Evolutionary conservation across 2,329 filamentous ascomycete species (phyloP), one percentile per base, ranked within the genome.

Genomic region (Leptographium wingfieldii): DNA sequence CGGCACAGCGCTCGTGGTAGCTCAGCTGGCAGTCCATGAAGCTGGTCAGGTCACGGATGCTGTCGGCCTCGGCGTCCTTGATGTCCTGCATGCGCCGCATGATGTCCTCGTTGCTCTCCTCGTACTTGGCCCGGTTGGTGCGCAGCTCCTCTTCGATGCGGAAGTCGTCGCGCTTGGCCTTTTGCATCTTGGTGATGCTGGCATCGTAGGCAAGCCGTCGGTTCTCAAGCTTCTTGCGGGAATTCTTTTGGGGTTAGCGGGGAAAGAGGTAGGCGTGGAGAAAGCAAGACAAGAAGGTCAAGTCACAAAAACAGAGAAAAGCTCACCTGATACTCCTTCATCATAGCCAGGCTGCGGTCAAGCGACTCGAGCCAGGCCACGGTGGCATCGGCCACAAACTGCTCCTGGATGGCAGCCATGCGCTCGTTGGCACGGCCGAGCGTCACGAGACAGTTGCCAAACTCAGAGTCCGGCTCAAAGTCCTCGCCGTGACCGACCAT

Each of bases 71-170:
- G 27, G 90, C 83, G 68, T 96, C 92, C 75, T 94, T 92, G 74
- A 97, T 95, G 69, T 97, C 92, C 73, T 95, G 84, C 94, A 97
- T 97, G 59, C 92, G 83, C 62, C 92, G 84, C 67, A 86, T 81
- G 59, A 97, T 92, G 68, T 97, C 92, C 69, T 97, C 92, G 69
- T 83, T 94, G 19, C 90, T 87, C 75, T 97, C 94, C 70, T 97
- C 94, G 69, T 96, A 97, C 74, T 97, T 97, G 67, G 90, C 88
- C 72, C 95, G 95, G 71, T 94, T 90, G 33, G 85, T 82, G 60
- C 92, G 87, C 59, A 96, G 81, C 73, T 97, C 92, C 70, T 97
- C 92, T 72, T 97, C 94, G 60, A 94, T 80, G 63, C 90, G 82
- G 75, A 94, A 95, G 71, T 97, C 92, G 68, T 97, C 92, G 68